Conservation (phyloP, 2,329 filamentous ascomycete genomes). For the Lachnellula cervina region DNA sequence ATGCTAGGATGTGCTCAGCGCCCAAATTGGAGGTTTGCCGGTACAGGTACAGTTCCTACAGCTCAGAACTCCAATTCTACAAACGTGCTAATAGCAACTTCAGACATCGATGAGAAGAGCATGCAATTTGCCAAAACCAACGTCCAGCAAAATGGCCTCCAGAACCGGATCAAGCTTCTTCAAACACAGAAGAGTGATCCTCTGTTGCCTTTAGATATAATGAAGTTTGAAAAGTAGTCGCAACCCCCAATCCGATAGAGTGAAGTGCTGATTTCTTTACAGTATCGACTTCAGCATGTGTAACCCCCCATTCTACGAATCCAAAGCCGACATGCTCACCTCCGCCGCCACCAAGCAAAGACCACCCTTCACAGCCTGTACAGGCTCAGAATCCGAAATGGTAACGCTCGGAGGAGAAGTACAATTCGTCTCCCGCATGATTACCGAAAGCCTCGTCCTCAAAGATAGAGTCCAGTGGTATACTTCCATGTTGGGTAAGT, state of each 20-base stretch:
- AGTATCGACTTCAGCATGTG: slow-evolving; percentile 82
- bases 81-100: slow-evolving; percentile 28
- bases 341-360: slow-evolving; percentile 62
- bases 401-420: slow-evolving; percentile 74
- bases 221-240: slow-evolving; percentile 39
- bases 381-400: slow-evolving; percentile 81
- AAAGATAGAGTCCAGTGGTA: slow-evolving; percentile 73
- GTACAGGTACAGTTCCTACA: slow-evolving; percentile 45
- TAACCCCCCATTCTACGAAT: slow-evolving; percentile 93
- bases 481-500: slow-evolving; percentile 83
- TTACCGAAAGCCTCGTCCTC: slow-evolving; percentile 62
- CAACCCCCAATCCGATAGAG: background rate
- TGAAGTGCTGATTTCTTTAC: slow-evolving; percentile 10
- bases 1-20: slow-evolving; percentile 69
- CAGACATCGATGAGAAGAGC: slow-evolving; percentile 71
- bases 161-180: slow-evolving; percentile 60
- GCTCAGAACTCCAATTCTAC: background rate
- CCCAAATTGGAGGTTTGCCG: slow-evolving; percentile 66
- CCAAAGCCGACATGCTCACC: slow-evolving; percentile 59
- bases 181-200: slow-evolving; percentile 45
- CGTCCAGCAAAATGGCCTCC: slow-evolving; percentile 59
- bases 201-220: slow-evolving; percentile 55
- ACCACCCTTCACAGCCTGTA: slow-evolving; percentile 67
- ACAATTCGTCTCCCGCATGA: slow-evolving; percentile 65
- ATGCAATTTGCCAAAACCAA: slow-evolving; percentile 63